These are phyloP conservation scores for Claviceps monticola DNA, from an alignment of 2,329 filamentous ascomycete genomes.

Conservation along the genomic window DNA sequence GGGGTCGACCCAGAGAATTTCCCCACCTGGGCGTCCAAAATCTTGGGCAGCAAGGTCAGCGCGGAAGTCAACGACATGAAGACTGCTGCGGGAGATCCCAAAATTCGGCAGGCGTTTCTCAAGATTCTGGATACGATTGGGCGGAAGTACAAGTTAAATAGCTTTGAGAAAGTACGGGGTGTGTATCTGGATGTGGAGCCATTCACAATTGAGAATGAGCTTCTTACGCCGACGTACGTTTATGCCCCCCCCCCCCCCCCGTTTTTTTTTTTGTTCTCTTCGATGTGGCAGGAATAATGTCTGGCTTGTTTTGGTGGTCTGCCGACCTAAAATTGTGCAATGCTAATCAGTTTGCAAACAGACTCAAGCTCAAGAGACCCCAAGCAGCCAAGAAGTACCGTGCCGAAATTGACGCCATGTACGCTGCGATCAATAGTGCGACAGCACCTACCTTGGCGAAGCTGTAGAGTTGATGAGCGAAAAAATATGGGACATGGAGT, in stretches of 20 bases:
- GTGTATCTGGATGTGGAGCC: constrained; percentile 70
- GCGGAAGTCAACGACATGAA: constrained; percentile 54
- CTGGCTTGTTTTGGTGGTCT: too few species aligned
- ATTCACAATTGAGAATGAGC: constrained; percentile 84
- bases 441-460: constrained; percentile 1
- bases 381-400: constrained; percentile 40
- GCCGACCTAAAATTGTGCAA: background rate
- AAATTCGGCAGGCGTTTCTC: constrained; percentile 60
- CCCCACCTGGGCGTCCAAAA: constrained; percentile 63
- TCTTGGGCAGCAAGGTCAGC: constrained; percentile 54
- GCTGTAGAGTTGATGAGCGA: background rate
- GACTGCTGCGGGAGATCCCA: constrained; percentile 51
- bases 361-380: constrained; percentile 46
- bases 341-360: constrained; percentile 16
- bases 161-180: constrained; percentile 71
- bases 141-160: constrained; percentile 78
- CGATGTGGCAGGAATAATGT: background rate
- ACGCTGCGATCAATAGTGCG: constrained; percentile 32
- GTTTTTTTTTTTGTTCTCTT: background rate
- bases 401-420: constrained; percentile 41
- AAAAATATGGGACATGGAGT: too few species aligned
- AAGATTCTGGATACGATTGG: constrained; percentile 68
- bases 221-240: constrained; percentile 76
- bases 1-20: constrained; percentile 78
- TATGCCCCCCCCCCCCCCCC: background rate